Evolutionary conservation across 208 protist species (phyloP), one percentile per base, ranked within the genome.

Genomic region (Acanthamoeba lenticulata): DNA sequence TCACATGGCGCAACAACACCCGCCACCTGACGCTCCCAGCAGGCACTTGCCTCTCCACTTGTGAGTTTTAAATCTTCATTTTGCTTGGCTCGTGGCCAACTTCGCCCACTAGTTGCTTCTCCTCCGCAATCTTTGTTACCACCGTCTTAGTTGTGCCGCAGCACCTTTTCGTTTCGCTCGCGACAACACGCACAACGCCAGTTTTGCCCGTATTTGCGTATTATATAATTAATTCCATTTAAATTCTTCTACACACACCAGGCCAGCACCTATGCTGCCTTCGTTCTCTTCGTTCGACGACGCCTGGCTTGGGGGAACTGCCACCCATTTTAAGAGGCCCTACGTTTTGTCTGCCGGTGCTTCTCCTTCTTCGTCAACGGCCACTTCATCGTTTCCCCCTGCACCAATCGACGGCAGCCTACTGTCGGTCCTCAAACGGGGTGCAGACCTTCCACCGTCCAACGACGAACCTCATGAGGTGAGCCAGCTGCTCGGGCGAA

Each of bases 251-350:
- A 6, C 60, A 27, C 21, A n/a, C 60, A 27, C 34, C 27, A 34
- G 36, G 65, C 34, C 36, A 4, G 29, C 65, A n/a, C 65, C 65
- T 32, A 77, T 77, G 65, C 29, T 77, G 65, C 65, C 65, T 17
- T 77, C 65, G 13, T 77, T 77, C 36, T 77, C 65, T 34, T 77
- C 65, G 36, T 77, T 77, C 65, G 65, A 77, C 36, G 65, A 77
- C 4, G 65, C 65, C 5, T 77, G 65, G 65, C 65, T n/a, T 15
- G 9, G 24, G 62, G 62, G 19, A 44, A 4, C 65, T 27, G 19
- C 65, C 62, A 36, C 32, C 62, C 0, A 36, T 72, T n/a, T 15
- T 72, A 13, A 29, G 24, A 29, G 17, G 21, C 29, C 27, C 32
- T 1, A 13, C 62, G 21, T 72, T n/a, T 9, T 15, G 24, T 3